Percentiles rank a stretch among this genome's conserved stretches.
Conservation (phyloP, 1,139 yeast species). For the Yamadazyma sp. region DNA sequence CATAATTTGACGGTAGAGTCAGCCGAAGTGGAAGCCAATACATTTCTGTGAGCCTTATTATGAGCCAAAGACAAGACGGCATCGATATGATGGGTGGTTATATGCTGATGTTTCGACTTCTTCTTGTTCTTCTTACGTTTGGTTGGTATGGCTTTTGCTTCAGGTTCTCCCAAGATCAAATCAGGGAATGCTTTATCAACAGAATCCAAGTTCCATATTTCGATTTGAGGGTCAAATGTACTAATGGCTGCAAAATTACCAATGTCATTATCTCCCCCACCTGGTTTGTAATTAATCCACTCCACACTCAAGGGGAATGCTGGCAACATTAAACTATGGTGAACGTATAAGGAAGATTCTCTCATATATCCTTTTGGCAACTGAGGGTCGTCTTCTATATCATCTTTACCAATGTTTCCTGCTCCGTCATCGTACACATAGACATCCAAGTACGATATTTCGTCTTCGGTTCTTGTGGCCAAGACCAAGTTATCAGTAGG, state of each 20-base stretch:
- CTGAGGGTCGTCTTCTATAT: constrained; percentile 59
- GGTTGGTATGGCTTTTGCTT: constrained; percentile 44
- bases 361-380: constrained; percentile 70
- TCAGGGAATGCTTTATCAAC: constrained; percentile 95
- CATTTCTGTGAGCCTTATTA: constrained; percentile 77
- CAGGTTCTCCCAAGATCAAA: constrained; percentile 81
- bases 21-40: constrained; percentile 92
- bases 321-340: constrained; percentile 95
- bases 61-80: constrained; percentile 88
- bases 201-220: constrained; percentile 92
- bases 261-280: constrained; percentile 34
- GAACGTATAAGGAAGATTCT: constrained; percentile 81
- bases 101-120: constrained; percentile 48
- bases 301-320: constrained; percentile 96
- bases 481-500: constrained; percentile 88
- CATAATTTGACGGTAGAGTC: constrained; percentile 93
- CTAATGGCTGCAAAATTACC: constrained; percentile 97
- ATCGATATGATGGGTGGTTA: constrained; percentile 84
- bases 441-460: constrained; percentile 86
- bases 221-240: constrained; percentile 96
- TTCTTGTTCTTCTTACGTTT: constrained; percentile 50
- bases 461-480: constrained; percentile 96
- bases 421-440: constrained; percentile 95
- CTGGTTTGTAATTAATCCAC: constrained; percentile 82
- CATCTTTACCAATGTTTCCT: constrained; percentile 70